phyloP scores from a whole-genome alignment of 2,329 filamentous ascomycete species.

The Lojkania enalia region DNA sequence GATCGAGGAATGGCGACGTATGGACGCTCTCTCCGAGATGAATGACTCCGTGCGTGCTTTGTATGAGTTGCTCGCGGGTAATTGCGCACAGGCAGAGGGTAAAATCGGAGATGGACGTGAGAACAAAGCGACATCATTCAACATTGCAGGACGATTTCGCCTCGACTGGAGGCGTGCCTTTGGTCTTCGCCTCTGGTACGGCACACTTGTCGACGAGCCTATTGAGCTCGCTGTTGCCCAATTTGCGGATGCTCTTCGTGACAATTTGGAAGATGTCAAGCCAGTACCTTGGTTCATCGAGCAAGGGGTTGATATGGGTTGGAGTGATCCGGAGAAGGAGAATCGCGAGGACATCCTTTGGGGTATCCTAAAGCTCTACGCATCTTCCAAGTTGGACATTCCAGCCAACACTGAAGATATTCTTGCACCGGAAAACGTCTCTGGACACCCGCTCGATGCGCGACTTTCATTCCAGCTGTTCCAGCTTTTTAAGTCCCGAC shows the following conservation, averaged over 20 bases:
- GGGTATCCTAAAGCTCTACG: constrained; percentile 82
- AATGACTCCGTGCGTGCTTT: constrained; percentile 79
- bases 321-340: constrained; percentile 62
- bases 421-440: constrained; percentile 75
- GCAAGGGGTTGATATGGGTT: constrained; percentile 60
- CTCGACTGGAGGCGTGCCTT: constrained; percentile 95
- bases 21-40: constrained; percentile 86
- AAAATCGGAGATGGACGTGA: constrained; percentile 69
- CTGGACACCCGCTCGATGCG: constrained; percentile 72
- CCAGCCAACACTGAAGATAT: constrained; percentile 65
- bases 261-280: constrained; percentile 68
- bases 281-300: constrained; percentile 74
- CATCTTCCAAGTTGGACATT: constrained; percentile 55
- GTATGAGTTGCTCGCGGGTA: constrained; percentile 87
- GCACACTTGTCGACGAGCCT: constrained; percentile 67
- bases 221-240: constrained; percentile 72
- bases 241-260: constrained; percentile 73
- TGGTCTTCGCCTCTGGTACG: constrained; percentile 88
- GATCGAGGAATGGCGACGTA: constrained; percentile 79
- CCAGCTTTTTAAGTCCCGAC: constrained; percentile 52
- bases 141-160: constrained; percentile 79
- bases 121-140: constrained; percentile 78
- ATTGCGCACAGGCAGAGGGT: constrained; percentile 81
- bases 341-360: constrained; percentile 78
- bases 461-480: constrained; percentile 85